Evolutionary conservation across 1,139 yeast genomes (phyloP).

Genomic region (Pichia sp.): DNA sequence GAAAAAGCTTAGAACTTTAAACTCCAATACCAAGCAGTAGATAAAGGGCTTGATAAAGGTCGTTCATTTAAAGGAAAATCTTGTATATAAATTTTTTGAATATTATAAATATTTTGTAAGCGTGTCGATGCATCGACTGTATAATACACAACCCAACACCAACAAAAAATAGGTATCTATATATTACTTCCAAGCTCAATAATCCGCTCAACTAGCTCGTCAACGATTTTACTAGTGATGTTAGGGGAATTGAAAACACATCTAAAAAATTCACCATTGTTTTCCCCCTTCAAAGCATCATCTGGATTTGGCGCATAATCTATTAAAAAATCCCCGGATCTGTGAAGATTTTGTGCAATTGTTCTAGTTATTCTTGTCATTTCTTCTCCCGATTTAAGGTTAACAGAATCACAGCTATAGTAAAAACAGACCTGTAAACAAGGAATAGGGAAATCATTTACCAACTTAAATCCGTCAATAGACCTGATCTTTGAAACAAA

Average conservation of each 20-base stretch:
- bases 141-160: neutral
- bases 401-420: slow-evolving; percentile 38
- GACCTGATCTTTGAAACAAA: slow-evolving; percentile 39
- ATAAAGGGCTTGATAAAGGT: too few relatives aligned
- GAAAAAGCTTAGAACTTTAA: slow-evolving; percentile 52
- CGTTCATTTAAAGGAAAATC: neutral
- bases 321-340: slow-evolving; percentile 56
- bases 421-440: slow-evolving; percentile 83
- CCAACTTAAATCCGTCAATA: slow-evolving; percentile 39
- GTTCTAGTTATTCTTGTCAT: slow-evolving; percentile 55
- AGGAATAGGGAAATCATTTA: slow-evolving; percentile 54
- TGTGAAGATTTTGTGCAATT: slow-evolving; percentile 57
- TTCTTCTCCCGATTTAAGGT: slow-evolving; percentile 22
- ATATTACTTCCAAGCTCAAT: slow-evolving; percentile 9
- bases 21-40: slow-evolving; percentile 24
- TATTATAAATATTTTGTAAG: neutral
- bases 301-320: slow-evolving; percentile 78
- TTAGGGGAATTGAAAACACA: slow-evolving; percentile 78
- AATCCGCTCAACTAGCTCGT: slow-evolving; percentile 31
- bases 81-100: neutral
- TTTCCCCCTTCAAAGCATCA: slow-evolving; percentile 27
- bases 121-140: too few relatives aligned
- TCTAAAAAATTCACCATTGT: slow-evolving; percentile 72
- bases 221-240: slow-evolving; percentile 34
- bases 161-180: neutral